Base-by-base conservation (phyloP, 805 yeast species). In the Wickerhamiella sergipiensis region DNA sequence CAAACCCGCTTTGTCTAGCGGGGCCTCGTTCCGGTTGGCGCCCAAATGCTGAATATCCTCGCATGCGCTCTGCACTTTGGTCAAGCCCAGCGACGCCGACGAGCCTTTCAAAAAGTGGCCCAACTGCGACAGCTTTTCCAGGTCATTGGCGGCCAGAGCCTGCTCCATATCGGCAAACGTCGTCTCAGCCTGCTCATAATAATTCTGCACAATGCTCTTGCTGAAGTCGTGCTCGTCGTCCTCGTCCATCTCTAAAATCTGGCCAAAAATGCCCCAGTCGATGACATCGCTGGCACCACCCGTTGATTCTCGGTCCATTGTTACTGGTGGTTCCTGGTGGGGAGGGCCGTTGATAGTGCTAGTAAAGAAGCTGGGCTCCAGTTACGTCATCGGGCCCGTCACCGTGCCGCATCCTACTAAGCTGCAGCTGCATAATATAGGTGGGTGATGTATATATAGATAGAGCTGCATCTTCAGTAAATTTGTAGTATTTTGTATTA, bases 71-170 rank as follows among this genome's bases (percentile, higher is more conserved):
- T 88, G 88, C 47, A 92, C 85, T 54, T 80, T 79, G 45, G 77
- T 78, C 51, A 92, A 73, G 2, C 98, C 98, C 52, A 92, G 71
- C 0, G 96, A 90, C 1, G 97, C 95, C 1, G 97, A 94, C 12
- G 95, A 83, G 45, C 98, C 98, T 64, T 92, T 92, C 51, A 92
- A 72, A 63, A 86, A 92, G 65, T 92, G 98, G 13, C 98, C 98
- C 59, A 84, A 69, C 13, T 80, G 73, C 19, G 89, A 81, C 51
- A 92, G 69, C 54, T 79, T 73, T 40, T 70, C 74, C 53, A 88
- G 71, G 57, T 70, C 66, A 24, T 55, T 55, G 21, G 61, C 62
- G 6, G 52, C 60, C 33, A 85, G 62, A n/a, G 65, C 75, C 7
- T 67, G 67, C 51, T 81, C 82, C 64, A 92, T 84, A 55, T 85